A percentile compares a stretch with the other conserved stretches of the same genome.
Evolutionary conservation across 2,329 filamentous ascomycete genomes (phyloP).

Genomic region (Pleurostoma richardsiae): DNA sequence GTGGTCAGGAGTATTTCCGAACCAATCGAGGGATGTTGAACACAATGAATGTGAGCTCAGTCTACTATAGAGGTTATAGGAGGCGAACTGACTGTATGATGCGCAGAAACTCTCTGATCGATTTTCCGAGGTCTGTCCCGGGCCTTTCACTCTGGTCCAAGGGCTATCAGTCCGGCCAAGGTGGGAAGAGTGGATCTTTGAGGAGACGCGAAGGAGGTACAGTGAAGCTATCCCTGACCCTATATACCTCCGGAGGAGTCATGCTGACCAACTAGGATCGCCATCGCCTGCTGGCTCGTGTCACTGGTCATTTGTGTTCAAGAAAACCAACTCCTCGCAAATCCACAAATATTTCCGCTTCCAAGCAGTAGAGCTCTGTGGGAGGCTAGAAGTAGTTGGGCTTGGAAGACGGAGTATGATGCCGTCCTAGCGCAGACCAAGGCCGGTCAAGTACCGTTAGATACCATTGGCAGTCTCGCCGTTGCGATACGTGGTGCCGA

Average conservation of each 20-base stretch:
- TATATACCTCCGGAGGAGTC: background rate
- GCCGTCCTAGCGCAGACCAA: background rate
- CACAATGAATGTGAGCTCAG: slow-evolving; percentile 3
- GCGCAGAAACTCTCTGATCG: background rate
- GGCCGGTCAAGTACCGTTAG: background rate
- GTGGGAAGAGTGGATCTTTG: slow-evolving; percentile 24
- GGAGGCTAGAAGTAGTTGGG: slow-evolving; percentile 4
- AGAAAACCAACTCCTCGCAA: background rate
- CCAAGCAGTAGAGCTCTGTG: slow-evolving; percentile 6
- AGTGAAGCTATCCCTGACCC: background rate
- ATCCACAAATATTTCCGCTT: slow-evolving; percentile 2
- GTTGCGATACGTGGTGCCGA: background rate
- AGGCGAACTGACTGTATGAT: background rate
- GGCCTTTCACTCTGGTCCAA: slow-evolving; percentile 9
- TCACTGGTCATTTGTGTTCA: slow-evolving; percentile 3
- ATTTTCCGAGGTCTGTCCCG: slow-evolving; percentile 1
- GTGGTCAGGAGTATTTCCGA: slow-evolving; percentile 5
- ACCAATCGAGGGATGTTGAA: slow-evolving; percentile 3
- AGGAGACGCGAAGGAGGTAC: slow-evolving; percentile 21
- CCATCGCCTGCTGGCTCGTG: slow-evolving; percentile 6
- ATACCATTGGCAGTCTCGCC: slow-evolving; percentile 2
- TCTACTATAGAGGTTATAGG: background rate
- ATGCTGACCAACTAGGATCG: background rate
- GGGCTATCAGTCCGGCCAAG: slow-evolving; percentile 7
- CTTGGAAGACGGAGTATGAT: slow-evolving; percentile 7